Conservation (phyloP, 2,329 filamentous ascomycete species). For the Arthrinium phaeospermum region DNA sequence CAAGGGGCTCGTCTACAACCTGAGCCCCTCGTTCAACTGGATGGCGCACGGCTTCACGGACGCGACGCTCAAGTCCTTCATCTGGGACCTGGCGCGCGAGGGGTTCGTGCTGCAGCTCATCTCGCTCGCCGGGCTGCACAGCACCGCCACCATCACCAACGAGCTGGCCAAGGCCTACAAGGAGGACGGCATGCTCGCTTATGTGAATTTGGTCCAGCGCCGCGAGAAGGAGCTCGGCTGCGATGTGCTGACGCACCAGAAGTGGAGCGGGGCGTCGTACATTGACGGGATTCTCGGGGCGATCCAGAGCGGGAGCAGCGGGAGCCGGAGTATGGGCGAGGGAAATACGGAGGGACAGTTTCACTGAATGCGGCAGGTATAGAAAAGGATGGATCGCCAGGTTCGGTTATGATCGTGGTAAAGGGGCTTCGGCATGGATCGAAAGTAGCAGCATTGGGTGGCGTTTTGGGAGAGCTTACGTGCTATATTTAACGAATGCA, state of each 20-base stretch:
- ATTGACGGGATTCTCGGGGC: conserved; percentile 89
- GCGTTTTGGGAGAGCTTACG: conserved; percentile 18
- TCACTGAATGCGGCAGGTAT: conserved; percentile 24
- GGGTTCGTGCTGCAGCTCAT: conserved; percentile 77
- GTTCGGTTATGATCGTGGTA: background rate
- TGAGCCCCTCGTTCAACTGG: conserved; percentile 98
- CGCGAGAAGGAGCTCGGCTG: conserved; percentile 89
- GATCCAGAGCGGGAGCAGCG: conserved; percentile 89
- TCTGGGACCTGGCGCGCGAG: conserved; percentile 94
- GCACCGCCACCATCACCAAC: conserved; percentile 66
- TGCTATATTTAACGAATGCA: background rate
- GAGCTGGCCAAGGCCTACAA: conserved; percentile 86
- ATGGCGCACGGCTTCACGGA: conserved; percentile 91
- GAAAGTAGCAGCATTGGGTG: conserved; percentile 19
- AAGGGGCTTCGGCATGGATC: background rate
- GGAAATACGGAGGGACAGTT: conserved; percentile 87
- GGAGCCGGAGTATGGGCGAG: conserved; percentile 91
- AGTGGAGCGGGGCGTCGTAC: conserved; percentile 74
- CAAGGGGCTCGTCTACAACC: conserved; percentile 95
- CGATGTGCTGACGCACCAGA: conserved; percentile 94
- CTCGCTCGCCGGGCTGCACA: conserved; percentile 70
- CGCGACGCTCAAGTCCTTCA: conserved; percentile 83
- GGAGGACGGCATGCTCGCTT: conserved; percentile 92
- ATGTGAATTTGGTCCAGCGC: conserved; percentile 91
- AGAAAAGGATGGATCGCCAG: background rate